Evolutionary conservation across 495 filamentous ascomycete species (phyloP).

Genomic region (Trichoderma orchidacearum): DNA sequence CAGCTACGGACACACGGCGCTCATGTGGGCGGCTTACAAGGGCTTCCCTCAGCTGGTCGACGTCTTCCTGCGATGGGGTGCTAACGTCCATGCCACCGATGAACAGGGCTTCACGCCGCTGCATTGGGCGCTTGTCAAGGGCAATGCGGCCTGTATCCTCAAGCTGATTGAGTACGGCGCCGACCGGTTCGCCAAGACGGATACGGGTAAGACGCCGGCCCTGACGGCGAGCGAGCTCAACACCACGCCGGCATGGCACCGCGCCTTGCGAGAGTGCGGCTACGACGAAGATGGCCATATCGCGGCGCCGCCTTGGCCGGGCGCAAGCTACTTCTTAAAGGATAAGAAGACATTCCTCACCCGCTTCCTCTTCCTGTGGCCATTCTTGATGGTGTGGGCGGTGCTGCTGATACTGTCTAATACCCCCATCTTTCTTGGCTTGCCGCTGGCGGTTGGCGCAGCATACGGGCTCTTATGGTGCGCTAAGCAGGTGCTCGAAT

Average conservation of each 20-base stretch:
- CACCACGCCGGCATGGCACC: constrained; percentile 65
- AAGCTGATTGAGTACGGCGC: constrained; percentile 91
- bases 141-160: constrained; percentile 68
- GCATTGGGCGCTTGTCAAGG: constrained; percentile 94
- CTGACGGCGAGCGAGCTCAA: constrained; percentile 83
- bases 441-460: constrained; percentile 53
- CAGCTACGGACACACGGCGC: constrained; percentile 72
- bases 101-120: constrained; percentile 85
- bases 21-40: constrained; percentile 99
- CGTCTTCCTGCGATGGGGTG: constrained; percentile 87
- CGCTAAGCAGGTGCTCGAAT: constrained; percentile 61
- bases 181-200: constrained; percentile 77
- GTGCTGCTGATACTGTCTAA: constrained; percentile 58
- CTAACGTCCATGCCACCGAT: constrained; percentile 79
- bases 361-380: constrained; percentile 86
- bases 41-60: constrained; percentile 86
- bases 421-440: constrained; percentile 56
- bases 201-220: constrained; percentile 76
- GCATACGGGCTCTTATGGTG: constrained; percentile 66
- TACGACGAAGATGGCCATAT: constrained; percentile 68
- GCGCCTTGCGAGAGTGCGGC: constrained; percentile 71
- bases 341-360: constrained; percentile 61
- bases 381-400: constrained; percentile 58
- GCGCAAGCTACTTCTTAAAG: constrained; percentile 43
- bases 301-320: constrained; percentile 43